Base-by-base conservation (phyloP, 2,329 filamentous ascomycete species). In the Pseudogymnoascus sp. region DNA sequence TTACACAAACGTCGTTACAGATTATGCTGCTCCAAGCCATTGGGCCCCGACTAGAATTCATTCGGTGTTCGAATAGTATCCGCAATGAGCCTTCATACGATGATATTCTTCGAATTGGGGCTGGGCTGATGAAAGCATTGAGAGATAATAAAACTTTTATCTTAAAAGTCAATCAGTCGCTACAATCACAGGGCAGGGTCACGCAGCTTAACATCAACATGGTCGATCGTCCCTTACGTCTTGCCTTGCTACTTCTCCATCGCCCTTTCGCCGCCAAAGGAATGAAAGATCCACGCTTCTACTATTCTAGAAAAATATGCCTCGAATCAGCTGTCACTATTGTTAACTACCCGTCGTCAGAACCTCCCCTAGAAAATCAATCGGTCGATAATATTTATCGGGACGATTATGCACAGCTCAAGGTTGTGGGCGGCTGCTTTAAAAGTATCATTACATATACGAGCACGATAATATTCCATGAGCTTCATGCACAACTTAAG, bases 231-330 rank as follows among this genome's bases (percentile, higher is more conserved):
- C 72, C 82, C 0, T 73, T 82, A 3, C 79, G 80, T 4, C 80
- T 84, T 12, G 85, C 84, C 67, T 67, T 85, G 2, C 76, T 86
- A 12, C 75, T 78, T 0, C 72, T 87, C 0, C 83, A 87, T 65
- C 77, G 76, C 6, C 74, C 78, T 0, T 84, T 79, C 67, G 76
- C 76, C 38, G 70, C 69, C 38, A 71, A 75, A 63, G 76, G 80
- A 8, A 73, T 70, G 4, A 65, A 67, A 1, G 76, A 82, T 59
- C 80, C 79, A 0, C 63, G 76, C 4, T 84, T 77, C 66, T 75
- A 81, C 65, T 81, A 78, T 70, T 83, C 80, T 0, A 74, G 76
- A 35, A 81, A 79, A 63, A 71, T 77, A 6, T 78, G 75, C 64
- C 64, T 82, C 2, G 81, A 84, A 36, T 68, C 74, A 1, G 74